phyloP scores from a whole-genome alignment of 164 flowering plant genomes.

The Umbellularia californica region DNA sequence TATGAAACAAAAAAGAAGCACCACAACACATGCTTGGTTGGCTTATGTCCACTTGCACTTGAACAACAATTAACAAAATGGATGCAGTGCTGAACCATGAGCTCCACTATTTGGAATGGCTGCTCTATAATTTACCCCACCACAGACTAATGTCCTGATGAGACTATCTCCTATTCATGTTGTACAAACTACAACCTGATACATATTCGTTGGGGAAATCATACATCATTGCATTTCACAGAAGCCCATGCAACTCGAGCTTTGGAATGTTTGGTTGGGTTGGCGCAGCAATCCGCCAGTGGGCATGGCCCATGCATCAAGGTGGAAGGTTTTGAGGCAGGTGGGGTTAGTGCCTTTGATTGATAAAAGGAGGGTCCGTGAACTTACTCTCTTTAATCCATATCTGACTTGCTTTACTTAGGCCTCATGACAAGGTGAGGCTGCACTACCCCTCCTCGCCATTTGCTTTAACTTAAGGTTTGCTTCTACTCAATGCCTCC shows the following conservation, averaged over 20 bases:
- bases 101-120: too few species aligned
- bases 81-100: too few species aligned
- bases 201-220: too few species aligned
- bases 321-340: neutral
- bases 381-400: neutral
- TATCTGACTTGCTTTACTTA: neutral
- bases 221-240: too few species aligned
- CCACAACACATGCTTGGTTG: too few species aligned
- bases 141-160: too few species aligned
- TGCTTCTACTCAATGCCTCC: conserved; percentile 8
- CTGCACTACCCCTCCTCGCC: neutral
- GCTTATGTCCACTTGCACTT: too few species aligned
- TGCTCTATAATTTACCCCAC: too few species aligned
- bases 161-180: too few species aligned
- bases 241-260: neutral
- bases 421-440: neutral
- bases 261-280: neutral
- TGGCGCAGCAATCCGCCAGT: neutral
- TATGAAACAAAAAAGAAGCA: too few species aligned
- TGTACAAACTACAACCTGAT: too few species aligned
- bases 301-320: conserved; percentile 1
- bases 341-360: neutral
- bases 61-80: too few species aligned
- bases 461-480: conserved; percentile 1
- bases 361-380: neutral